phyloP scores from a whole-genome alignment of 2,329 filamentous ascomycete species.

The Colletotrichum sp. region DNA sequence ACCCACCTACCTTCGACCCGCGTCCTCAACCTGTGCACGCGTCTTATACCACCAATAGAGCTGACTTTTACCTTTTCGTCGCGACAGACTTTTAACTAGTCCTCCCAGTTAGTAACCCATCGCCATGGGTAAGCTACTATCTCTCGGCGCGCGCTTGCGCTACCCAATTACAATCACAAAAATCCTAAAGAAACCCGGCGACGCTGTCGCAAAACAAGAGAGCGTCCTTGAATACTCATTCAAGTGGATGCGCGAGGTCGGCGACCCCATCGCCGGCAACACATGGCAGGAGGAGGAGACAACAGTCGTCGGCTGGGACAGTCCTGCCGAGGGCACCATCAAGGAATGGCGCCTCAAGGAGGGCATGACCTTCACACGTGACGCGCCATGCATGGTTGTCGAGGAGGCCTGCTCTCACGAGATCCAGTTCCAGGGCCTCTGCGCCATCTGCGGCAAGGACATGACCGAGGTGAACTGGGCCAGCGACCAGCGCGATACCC shows the following conservation, averaged over 20 bases:
- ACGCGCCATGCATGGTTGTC: constrained; percentile 71
- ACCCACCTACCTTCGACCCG: not conserved
- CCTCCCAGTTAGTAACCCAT: not conserved
- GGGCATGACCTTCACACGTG: constrained; percentile 66
- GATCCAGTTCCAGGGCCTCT: constrained; percentile 89
- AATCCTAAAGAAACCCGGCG: constrained; percentile 77
- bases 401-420: constrained; percentile 93
- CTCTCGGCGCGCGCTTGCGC: constrained; percentile 69
- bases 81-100: not conserved
- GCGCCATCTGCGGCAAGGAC: constrained; percentile 91
- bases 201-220: constrained; percentile 77
- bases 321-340: constrained; percentile 81
- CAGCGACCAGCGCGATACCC: constrained; percentile 77
- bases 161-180: constrained; percentile 95
- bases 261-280: constrained; percentile 65
- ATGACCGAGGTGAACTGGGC: constrained; percentile 93
- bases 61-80: not conserved
- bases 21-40: not conserved
- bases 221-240: constrained; percentile 88
- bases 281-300: constrained; percentile 72
- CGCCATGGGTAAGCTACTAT: constrained; percentile 52
- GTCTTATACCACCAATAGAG: not conserved
- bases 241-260: constrained; percentile 77
- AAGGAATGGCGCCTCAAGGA: constrained; percentile 76
- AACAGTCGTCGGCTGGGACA: constrained; percentile 78